Conservation (phyloP, 73 alveolate species). For the Paramecium primaurelia region DNA sequence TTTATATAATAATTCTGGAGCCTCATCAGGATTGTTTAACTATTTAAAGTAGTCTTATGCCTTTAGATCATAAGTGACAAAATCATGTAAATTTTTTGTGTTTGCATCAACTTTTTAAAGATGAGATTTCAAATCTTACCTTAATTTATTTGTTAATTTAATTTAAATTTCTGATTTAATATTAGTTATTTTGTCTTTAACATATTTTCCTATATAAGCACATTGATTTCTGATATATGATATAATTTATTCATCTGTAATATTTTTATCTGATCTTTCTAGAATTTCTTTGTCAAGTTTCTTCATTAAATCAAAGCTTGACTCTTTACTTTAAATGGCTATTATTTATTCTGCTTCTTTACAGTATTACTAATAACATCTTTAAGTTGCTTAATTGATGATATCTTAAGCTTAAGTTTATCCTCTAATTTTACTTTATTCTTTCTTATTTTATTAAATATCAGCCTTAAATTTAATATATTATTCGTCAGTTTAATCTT, state of each 20-base stretch:
- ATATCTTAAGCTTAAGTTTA: neutral
- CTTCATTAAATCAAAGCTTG: neutral
- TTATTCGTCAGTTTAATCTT: neutral
- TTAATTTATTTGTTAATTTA: neutral
- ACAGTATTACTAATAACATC: neutral
- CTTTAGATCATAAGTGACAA: neutral
- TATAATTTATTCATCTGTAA: neutral
- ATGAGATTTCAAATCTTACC: neutral
- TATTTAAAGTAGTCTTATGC: neutral
- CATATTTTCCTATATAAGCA: neutral
- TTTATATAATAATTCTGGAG: neutral
- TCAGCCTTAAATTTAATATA: neutral
- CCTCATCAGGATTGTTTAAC: neutral
- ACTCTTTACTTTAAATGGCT: neutral
- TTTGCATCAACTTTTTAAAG: neutral
- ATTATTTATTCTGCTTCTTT: neutral
- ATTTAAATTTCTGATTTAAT: neutral
- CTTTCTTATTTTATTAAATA: neutral
- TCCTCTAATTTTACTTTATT: neutral
- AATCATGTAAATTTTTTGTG: neutral
- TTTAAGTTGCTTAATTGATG: neutral
- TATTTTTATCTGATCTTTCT: neutral
- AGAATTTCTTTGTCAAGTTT: neutral
- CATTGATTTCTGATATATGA: neutral
- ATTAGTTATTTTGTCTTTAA: neutral